Conservation (phyloP, 2,329 filamentous ascomycete genomes). For the Fusarium cicatricum region DNA sequence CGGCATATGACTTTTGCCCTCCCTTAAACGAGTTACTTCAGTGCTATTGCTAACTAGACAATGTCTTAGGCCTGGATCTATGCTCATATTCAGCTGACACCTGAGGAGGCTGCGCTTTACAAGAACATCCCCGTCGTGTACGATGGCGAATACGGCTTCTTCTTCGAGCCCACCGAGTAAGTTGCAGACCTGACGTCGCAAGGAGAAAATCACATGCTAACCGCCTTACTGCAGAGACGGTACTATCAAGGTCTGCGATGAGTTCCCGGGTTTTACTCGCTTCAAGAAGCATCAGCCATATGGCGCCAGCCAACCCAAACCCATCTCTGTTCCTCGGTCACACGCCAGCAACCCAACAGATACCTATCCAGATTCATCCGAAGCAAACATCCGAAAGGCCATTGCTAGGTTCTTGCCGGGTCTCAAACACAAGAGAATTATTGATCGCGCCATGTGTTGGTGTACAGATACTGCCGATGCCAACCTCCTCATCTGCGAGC, state of each 20-base stretch:
- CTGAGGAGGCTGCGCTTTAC: conserved; percentile 1
- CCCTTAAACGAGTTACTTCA: too few species aligned
- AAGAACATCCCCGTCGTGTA: conserved; percentile 8
- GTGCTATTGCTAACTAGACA: too few species aligned
- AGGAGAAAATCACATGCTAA: neutral
- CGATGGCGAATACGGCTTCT: conserved; percentile 14
- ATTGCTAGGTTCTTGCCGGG: conserved; percentile 6
- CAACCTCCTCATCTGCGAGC: conserved; percentile 12
- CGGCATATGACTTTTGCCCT: neutral
- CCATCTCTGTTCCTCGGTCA: conserved; percentile 9
- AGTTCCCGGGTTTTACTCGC: conserved; percentile 10
- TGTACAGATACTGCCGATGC: conserved; percentile 13
- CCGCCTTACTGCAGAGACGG: neutral
- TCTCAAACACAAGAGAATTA: neutral
- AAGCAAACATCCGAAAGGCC: conserved; percentile 2
- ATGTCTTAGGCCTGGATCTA: conserved; percentile 12
- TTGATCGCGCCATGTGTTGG: conserved; percentile 15
- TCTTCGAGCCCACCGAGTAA: conserved; percentile 16
- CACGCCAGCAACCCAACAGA: conserved; percentile 9
- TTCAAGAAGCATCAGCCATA: conserved; percentile 7
- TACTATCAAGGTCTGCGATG: conserved; percentile 11
- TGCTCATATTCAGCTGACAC: conserved; percentile 8
- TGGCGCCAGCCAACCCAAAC: neutral
- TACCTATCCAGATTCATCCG: conserved; percentile 6
- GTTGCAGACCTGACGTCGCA: neutral